Evolutionary conservation across 208 protist genomes (phyloP).

Genomic region (Leishmania arabica): DNA sequence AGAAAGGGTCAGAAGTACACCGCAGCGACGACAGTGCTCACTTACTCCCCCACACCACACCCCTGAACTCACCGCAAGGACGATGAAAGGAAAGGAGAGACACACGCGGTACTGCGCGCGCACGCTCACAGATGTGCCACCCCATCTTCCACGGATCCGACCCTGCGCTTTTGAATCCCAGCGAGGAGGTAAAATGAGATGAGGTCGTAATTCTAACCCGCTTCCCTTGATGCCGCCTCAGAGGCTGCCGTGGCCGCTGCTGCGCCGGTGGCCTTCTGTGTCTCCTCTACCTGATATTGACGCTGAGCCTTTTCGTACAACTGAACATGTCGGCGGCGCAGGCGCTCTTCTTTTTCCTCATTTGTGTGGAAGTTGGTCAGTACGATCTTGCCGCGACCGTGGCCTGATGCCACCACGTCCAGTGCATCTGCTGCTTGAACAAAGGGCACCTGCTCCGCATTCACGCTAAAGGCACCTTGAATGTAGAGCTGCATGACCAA

Average conservation of each 20-base stretch:
- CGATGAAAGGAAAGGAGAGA: not conserved
- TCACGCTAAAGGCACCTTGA: constrained; percentile 48
- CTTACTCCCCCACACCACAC: not conserved
- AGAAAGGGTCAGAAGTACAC: not conserved
- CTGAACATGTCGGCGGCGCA: constrained; percentile 20
- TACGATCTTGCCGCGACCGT: constrained; percentile 73
- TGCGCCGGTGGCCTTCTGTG: constrained; percentile 5
- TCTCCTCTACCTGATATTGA: constrained; percentile 10
- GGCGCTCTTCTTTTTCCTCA: constrained; percentile 35
- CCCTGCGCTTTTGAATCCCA: not conserved
- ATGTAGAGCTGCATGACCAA: constrained; percentile 49
- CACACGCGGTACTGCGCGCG: not conserved
- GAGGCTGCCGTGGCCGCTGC: not conserved
- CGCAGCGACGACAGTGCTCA: not conserved
- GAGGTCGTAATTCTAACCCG: not conserved
- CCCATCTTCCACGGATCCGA: not conserved
- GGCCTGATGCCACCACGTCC: constrained; percentile 43
- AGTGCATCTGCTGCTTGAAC: constrained; percentile 43
- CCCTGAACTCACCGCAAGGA: not conserved
- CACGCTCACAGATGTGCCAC: not conserved
- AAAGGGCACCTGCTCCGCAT: constrained; percentile 59
- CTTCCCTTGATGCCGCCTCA: not conserved
- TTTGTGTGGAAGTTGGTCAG: constrained; percentile 54
- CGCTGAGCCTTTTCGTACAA: constrained; percentile 34
- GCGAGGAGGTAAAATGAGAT: not conserved